Base-by-base conservation (phyloP, 2,329 filamentous ascomycete genomes). In the Fusarium brevicatenulatum region DNA sequence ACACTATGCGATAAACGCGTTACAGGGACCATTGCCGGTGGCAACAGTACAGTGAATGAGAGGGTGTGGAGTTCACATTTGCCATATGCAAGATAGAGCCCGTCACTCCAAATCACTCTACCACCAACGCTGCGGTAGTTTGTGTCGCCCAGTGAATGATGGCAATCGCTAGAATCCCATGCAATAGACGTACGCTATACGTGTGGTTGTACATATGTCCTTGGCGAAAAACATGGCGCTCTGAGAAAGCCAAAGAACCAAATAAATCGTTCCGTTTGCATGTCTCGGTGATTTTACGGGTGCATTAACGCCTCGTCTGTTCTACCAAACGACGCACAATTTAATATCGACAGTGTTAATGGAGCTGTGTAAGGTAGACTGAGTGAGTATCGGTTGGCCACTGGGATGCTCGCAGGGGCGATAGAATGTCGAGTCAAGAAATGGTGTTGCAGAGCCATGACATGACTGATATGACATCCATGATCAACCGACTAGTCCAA, bases 281-380 rank as follows among this genome's bases (percentile, higher is more conserved):
- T 75, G 74, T 77, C 76, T 77, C 76, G 72, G 74, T 71, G 72
- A 71, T 63, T 70, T 73, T 54, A 68, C 75, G 76, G 76, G 66
- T 72, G 70, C 49, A 76, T 70, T 74, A 57, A 55, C 63, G 59
- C 72, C 66, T 59, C 54, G 40, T 70, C 64, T 52, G 36, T 52
- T 39, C 36, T 30, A 66, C 64, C 60, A 72, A 68, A 73, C 74
- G 66, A 54, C 75, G n/a, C 53, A 32, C 37, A 53, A 60, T 69
- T 28, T 58, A 40, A 28, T 18, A 34, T 50, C 47, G n/a, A 69
- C 25, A 34, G 30, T 36, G 49, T 34, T 36, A 19, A 36, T 10
- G 30, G 47, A 54, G 25, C 47, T 54, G 25, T 59, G 16, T 39
- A 49, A 30, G 19, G 56, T 19, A 49, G 21, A 34, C 16, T 53